A percentile compares a stretch with the other conserved stretches of the same genome.
These are phyloP conservation scores for Kalanchoe fedtschenkoi DNA, from an alignment of 164 flowering plant species.

Conservation along the genomic window DNA sequence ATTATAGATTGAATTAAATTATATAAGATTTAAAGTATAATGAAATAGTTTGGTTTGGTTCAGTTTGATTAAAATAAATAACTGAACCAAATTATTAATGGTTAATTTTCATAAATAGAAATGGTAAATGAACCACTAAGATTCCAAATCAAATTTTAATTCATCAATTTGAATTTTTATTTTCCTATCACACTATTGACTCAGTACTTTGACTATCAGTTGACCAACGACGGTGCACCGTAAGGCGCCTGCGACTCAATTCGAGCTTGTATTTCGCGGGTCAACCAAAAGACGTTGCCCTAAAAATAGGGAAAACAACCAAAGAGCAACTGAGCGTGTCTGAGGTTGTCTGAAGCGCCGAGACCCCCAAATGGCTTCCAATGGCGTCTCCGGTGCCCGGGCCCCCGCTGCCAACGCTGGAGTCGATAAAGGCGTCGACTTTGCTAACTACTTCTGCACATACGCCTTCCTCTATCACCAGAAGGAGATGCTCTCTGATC, in stretches of 20 bases:
- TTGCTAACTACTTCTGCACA: conserved; percentile 95
- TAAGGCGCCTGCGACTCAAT: background rate
- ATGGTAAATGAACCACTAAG: too few species aligned
- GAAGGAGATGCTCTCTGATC: conserved; percentile 94
- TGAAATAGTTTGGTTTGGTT: too few species aligned
- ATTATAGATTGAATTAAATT: too few species aligned
- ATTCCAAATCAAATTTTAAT: too few species aligned
- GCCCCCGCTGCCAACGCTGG: conserved; percentile 14
- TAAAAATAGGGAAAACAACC: background rate
- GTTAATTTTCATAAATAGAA: too few species aligned
- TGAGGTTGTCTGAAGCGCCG: background rate
- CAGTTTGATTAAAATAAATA: too few species aligned
- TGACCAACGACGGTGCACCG: background rate
- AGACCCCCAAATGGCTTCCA: conserved; percentile 13
- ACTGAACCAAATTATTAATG: too few species aligned
- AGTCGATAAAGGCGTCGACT: conserved; percentile 90
- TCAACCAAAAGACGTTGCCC: conserved; percentile 1
- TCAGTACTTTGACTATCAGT: too few species aligned
- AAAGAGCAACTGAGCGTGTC: background rate
- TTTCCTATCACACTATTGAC: too few species aligned
- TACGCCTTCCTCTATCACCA: conserved; percentile 90
- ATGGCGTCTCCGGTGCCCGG: conserved; percentile 26
- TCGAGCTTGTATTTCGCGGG: background rate
- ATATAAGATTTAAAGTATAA: too few species aligned
- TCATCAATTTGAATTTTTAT: too few species aligned